Percentiles rank a stretch among this genome's conserved stretches.
These are phyloP conservation scores for Fraxinus angustifolia DNA, from an alignment of 305 asterid species.

Conservation along the genomic window DNA sequence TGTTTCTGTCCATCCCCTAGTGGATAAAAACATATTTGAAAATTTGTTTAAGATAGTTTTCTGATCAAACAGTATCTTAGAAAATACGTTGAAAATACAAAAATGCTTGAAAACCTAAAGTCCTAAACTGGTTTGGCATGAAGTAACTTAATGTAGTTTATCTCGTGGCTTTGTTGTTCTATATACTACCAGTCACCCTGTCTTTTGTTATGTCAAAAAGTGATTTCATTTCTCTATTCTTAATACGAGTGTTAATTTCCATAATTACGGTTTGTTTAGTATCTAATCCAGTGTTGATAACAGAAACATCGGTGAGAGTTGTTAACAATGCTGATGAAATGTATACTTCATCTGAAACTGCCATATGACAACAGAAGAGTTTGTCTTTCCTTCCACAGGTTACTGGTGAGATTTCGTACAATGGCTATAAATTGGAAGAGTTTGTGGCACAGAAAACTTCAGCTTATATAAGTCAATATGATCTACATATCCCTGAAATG, in stretches of 20 bases:
- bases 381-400: conserved; percentile 36
- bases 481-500: conserved; percentile 73
- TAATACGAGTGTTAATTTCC: neutral
- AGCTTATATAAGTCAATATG: conserved; percentile 70
- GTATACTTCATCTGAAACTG: neutral
- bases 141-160: neutral
- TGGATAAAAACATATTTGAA: neutral
- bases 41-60: neutral
- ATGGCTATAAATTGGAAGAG: conserved; percentile 62
- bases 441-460: conserved; percentile 75
- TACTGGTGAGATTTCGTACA: conserved; percentile 63
- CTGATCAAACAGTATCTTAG: neutral
- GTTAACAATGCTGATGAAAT: neutral
- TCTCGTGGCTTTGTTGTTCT: neutral
- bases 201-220: neutral
- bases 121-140: neutral
- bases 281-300: neutral
- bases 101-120: neutral
- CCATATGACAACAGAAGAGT: neutral
- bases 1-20: neutral
- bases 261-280: neutral
- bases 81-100: neutral
- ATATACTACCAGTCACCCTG: neutral
- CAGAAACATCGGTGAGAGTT: neutral
- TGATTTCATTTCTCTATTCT: neutral